These are phyloP conservation scores for Leptographium radiaticola DNA, from an alignment of 2,329 filamentous ascomycete species.

Conservation along the genomic window DNA sequence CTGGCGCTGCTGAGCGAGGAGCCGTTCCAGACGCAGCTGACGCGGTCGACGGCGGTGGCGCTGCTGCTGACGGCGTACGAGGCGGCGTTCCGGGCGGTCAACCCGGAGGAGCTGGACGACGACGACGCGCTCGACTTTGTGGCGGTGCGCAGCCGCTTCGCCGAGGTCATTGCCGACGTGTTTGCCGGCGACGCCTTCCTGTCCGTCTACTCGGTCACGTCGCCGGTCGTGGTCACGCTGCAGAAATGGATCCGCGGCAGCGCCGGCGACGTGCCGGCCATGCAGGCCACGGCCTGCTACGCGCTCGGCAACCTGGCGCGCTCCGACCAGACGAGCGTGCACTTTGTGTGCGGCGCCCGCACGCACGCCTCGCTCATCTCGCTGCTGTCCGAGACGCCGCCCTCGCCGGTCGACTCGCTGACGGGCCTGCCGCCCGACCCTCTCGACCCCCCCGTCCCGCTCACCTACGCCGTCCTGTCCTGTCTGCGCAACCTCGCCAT, in stretches of 20 bases:
- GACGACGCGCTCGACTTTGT: constrained; percentile 27
- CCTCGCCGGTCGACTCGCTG: constrained; percentile 13
- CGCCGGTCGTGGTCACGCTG: constrained; percentile 23
- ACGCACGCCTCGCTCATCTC: constrained; percentile 30
- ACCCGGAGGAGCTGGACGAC: constrained; percentile 26
- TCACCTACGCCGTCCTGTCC: constrained; percentile 42
- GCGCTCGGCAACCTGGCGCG: constrained; percentile 49
- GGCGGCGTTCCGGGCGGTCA: constrained; percentile 31
- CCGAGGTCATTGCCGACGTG: constrained; percentile 35
- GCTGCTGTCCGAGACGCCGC: constrained; percentile 26
- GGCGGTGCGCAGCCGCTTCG: constrained; percentile 32
- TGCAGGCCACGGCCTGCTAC: constrained; percentile 43
- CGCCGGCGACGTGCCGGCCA: constrained; percentile 21
- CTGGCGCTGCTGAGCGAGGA: constrained; percentile 42
- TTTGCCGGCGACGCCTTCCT: constrained; percentile 29
- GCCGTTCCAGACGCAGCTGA: constrained; percentile 33
- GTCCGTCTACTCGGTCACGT: constrained; percentile 22
- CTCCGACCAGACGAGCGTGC: constrained; percentile 38
- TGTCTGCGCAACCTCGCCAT: constrained; percentile 55
- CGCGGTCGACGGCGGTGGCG: constrained; percentile 25
- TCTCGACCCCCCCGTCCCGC: constrained; percentile 22
- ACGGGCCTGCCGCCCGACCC: too few relatives aligned
- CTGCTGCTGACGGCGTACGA: constrained; percentile 35
- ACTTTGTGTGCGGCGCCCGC: constrained; percentile 34
- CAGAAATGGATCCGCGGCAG: constrained; percentile 26